Conservation (phyloP, 23 red algal species). For the Gracilaria domingensis region DNA sequence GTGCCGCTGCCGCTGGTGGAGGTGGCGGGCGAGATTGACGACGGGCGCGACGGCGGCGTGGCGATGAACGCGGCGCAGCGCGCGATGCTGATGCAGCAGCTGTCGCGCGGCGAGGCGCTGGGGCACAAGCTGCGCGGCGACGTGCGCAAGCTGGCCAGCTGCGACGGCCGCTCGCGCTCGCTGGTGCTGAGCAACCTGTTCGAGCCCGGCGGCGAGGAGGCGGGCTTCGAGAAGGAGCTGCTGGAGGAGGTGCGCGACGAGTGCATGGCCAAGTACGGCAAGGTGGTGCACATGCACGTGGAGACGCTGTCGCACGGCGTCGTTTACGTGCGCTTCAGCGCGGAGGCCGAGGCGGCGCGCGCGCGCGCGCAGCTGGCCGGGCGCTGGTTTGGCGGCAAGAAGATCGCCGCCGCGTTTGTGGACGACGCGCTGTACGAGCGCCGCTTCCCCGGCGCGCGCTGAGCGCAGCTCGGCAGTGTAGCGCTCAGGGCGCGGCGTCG, state of each 20-base stretch:
- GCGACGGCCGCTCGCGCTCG: constrained; percentile 26
- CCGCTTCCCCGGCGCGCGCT: constrained; percentile 40
- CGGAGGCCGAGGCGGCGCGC: constrained; percentile 27
- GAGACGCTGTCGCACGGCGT: constrained; percentile 74
- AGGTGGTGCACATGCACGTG: constrained; percentile 74
- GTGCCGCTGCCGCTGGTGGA: constrained; percentile 52
- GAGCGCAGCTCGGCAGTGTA: too few relatives aligned
- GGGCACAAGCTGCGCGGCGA: constrained; percentile 8
- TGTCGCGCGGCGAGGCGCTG: constrained; percentile 78
- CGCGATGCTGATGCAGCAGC: constrained; percentile 80
- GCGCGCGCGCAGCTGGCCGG: constrained; percentile 66
- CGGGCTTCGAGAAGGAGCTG: constrained; percentile 76
- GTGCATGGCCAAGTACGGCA: constrained; percentile 69
- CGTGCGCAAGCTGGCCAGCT: constrained; percentile 28
- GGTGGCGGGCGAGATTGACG: constrained; percentile 75
- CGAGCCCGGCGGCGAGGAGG: constrained; percentile 71
- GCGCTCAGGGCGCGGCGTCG: neutral
- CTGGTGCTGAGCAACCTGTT: constrained; percentile 87
- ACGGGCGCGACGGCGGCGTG: constrained; percentile 74
- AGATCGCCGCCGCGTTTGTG: constrained; percentile 70
- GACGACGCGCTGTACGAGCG: constrained; percentile 48
- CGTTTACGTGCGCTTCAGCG: constrained; percentile 74
- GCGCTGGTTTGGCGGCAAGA: constrained; percentile 82
- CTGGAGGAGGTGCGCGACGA: constrained; percentile 86
- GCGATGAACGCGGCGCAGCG: constrained; percentile 71